phyloP scores from a whole-genome alignment of 1,284 basidiomycete species.

The Ustanciosporium gigantosporum region DNA sequence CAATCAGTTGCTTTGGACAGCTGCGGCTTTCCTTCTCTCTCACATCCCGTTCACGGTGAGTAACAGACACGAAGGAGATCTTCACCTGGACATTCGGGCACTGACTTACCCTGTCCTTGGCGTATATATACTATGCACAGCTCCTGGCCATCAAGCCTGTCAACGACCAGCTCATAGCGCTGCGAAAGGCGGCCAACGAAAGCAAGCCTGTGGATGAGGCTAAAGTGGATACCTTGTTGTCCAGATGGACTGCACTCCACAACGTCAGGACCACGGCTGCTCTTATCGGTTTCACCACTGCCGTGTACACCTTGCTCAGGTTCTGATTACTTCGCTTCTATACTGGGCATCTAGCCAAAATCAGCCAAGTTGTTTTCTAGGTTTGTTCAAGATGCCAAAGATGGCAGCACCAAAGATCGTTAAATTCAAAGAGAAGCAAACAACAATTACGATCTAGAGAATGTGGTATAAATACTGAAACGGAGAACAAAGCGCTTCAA shows the following conservation, averaged over 20 bases:
- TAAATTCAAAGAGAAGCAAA: too few relatives aligned
- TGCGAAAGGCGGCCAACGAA: slow-evolving; percentile 16
- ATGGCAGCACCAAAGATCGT: too few relatives aligned
- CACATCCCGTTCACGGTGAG: not conserved
- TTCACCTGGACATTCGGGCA: too few relatives aligned
- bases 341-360: too few relatives aligned
- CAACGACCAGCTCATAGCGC: slow-evolving; percentile 16
- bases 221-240: slow-evolving; percentile 9
- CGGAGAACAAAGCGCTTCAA: too few relatives aligned
- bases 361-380: too few relatives aligned
- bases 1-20: not conserved
- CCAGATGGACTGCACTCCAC: slow-evolving; percentile 21
- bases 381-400: too few relatives aligned
- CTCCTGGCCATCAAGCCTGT: slow-evolving; percentile 14
- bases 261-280: slow-evolving; percentile 21
- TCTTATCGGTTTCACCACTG: slow-evolving; percentile 10
- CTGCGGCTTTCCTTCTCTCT: not conserved
- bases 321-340: slow-evolving; percentile 1
- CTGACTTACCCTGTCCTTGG: too few relatives aligned
- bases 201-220: slow-evolving; percentile 8
- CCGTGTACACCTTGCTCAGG: slow-evolving; percentile 14
- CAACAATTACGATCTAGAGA: too few relatives aligned
- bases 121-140: too few relatives aligned
- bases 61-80: too few relatives aligned
- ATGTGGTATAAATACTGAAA: too few relatives aligned